phyloP scores from a whole-genome alignment of 2,329 filamentous ascomycete species.

The Alternaria consortialis region DNA sequence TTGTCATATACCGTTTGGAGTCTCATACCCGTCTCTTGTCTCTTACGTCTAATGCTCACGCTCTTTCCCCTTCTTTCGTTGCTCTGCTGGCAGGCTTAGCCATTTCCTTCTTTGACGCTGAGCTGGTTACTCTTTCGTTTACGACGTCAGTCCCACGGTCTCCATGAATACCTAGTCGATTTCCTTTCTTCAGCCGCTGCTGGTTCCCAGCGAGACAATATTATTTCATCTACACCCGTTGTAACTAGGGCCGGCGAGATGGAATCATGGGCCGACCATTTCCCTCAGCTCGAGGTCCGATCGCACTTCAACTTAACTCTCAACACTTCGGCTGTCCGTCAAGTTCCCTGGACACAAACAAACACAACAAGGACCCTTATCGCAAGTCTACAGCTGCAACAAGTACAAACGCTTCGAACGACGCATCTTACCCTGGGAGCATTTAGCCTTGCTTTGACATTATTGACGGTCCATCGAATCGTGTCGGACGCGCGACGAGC shows the following conservation, averaged over 20 bases:
- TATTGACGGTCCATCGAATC: slow-evolving; percentile 50
- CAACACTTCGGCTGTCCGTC: slow-evolving; percentile 42
- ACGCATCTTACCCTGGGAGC: slow-evolving; percentile 52
- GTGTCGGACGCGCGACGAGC: slow-evolving; percentile 50
- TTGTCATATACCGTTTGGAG: slow-evolving; percentile 52
- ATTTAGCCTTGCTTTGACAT: slow-evolving; percentile 49
- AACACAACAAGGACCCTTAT: slow-evolving; percentile 46
- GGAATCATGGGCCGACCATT: slow-evolving; percentile 48
- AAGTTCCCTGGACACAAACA: slow-evolving; percentile 41
- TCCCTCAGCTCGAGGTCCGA: slow-evolving; percentile 45
- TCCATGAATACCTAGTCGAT: slow-evolving; percentile 51
- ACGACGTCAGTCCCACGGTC: slow-evolving; percentile 42
- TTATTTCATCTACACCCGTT: slow-evolving; percentile 40
- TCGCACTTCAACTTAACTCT: slow-evolving; percentile 52
- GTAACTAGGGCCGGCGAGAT: slow-evolving; percentile 45
- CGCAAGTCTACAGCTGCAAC: slow-evolving; percentile 46
- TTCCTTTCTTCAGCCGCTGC: slow-evolving; percentile 49
- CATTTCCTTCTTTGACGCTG: slow-evolving; percentile 45
- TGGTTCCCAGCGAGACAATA: slow-evolving; percentile 50
- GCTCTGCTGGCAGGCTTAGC: slow-evolving; percentile 54
- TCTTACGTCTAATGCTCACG: slow-evolving; percentile 48
- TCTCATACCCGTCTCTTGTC: slow-evolving; percentile 50
- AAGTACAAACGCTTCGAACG: slow-evolving; percentile 51
- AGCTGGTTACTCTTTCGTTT: slow-evolving; percentile 49
- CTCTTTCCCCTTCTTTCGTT: slow-evolving; percentile 47